Evolutionary conservation across 169 alveolate genomes (phyloP), one percentile per base, ranked within the genome.

Genomic region (Eimeria necatrix): DNA sequence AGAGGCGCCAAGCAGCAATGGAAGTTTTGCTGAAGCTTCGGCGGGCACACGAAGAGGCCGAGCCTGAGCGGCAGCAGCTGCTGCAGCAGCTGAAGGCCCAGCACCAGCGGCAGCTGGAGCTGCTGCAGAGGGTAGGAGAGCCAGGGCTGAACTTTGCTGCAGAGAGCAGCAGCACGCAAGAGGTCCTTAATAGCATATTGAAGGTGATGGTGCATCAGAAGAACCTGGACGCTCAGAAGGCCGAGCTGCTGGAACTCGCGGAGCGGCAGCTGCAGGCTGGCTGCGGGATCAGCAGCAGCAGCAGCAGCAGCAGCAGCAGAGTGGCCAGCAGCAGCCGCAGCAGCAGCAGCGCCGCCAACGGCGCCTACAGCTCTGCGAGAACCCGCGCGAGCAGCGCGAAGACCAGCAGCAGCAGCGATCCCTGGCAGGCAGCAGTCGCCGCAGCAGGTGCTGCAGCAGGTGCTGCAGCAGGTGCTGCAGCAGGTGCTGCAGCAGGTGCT

Each of bases 101-200:
- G 87, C 64, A 76, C 24, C 87, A 76, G 87, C 87, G 48, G 68
- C 87, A 76, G 9, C 64, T 76, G 20, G 14, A 3, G 64, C 64
- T 49, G 16, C 68, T 49, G 46, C 26, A 48, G 61, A 41, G 51
- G 48, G 49, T 46, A n/a, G 20, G 16, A 48, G 87, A 48, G 46
- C 12, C 41, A 0, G 87, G 87, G 32, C 1, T 49, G 59, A 53
- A 41, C 41, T 60, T 41, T 0, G 12, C 8, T 76, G 64, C 3
- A 41, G 64, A 76, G 3, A 53, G 8, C 41, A 32, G 87, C 61
- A 76, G 87, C 46, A 48, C 87, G 9, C 87, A 48, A n/a, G 32
- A 41, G 41, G 64, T 49, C 46, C 48, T 76, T 0, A 46, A 20
- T 46, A 76, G 64, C 87, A 76, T 76, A 18, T 8, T 76, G 22